phyloP scores from a whole-genome alignment of 2,329 filamentous ascomycete species.

The Epichloe sylvatica region DNA sequence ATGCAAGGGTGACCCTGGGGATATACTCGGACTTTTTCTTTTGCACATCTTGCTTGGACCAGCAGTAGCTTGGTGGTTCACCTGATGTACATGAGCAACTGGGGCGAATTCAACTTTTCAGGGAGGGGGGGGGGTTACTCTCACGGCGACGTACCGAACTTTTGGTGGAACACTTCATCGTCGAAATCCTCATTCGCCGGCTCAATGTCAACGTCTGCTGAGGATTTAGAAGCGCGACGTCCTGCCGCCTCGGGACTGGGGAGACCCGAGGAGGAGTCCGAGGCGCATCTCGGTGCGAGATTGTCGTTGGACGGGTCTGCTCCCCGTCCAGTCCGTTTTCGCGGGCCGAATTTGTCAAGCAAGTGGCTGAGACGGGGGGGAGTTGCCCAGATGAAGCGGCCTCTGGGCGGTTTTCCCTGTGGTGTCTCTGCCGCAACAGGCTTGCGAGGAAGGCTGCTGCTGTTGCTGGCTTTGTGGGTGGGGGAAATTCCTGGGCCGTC shows the following conservation, averaged over 20 bases:
- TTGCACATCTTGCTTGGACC: conserved; percentile 19
- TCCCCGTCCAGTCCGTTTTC: neutral
- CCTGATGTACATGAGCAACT: conserved; percentile 2
- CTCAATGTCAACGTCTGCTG: neutral
- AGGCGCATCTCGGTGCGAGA: too few species aligned
- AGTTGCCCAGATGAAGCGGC: neutral
- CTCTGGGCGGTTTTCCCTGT: neutral
- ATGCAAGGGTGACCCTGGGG: conserved; percentile 28
- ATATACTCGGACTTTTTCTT: conserved; percentile 31
- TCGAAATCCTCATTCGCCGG: neutral
- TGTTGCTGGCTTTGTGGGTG: neutral
- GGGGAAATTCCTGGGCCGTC: neutral
- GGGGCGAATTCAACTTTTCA: too few species aligned
- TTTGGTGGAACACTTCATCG: conserved; percentile 19
- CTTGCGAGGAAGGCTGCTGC: neutral
- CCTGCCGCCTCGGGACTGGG: neutral
- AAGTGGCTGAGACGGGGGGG: neutral
- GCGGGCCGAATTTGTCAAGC: neutral
- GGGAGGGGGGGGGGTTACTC: neutral
- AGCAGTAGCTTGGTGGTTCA: conserved; percentile 20
- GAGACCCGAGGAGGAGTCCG: neutral
- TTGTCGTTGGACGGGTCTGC: neutral
- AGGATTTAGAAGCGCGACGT: neutral
- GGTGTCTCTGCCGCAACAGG: neutral
- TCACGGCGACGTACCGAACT: conserved; percentile 15